These are phyloP conservation scores for Acanthamoeba divionensis DNA, from an alignment of 208 protist genomes.

Conservation along the genomic window DNA sequence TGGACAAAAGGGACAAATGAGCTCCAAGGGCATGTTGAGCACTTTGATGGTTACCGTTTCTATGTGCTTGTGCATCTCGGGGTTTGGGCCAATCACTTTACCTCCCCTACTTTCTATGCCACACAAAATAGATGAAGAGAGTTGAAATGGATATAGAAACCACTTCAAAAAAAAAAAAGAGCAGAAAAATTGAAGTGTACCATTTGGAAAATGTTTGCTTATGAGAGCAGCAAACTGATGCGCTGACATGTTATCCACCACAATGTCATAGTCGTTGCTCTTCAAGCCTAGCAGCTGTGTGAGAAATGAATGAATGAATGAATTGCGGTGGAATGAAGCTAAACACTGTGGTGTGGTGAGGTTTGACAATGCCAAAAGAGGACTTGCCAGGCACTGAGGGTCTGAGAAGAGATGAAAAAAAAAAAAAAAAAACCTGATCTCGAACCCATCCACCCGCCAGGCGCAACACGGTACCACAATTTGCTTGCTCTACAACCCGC, in stretches of 20 bases:
- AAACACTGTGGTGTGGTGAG: no score
- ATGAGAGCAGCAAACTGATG: slow-evolving; percentile 51
- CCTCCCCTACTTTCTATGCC: background rate
- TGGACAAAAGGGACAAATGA: no score
- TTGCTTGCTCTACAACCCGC: background rate
- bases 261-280: slow-evolving; percentile 97
- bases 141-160: no score
- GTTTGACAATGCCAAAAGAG: background rate
- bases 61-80: slow-evolving; percentile 96
- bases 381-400: no score
- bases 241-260: slow-evolving; percentile 86
- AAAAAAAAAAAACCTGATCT: slow-evolving; percentile 80
- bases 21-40: slow-evolving; percentile 83
- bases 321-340: no score
- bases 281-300: background rate
- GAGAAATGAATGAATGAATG: background rate
- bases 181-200: background rate
- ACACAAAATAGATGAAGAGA: background rate
- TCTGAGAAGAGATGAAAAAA: no score
- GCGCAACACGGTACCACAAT: slow-evolving; percentile 58
- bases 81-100: slow-evolving; percentile 91
- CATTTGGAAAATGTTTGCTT: background rate
- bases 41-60: slow-evolving; percentile 93
- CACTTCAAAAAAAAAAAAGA: background rate
- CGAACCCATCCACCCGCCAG: slow-evolving; percentile 96